Evolutionary conservation across 208 protist species (phyloP).

Genomic region (Entamoeba histolytica): DNA sequence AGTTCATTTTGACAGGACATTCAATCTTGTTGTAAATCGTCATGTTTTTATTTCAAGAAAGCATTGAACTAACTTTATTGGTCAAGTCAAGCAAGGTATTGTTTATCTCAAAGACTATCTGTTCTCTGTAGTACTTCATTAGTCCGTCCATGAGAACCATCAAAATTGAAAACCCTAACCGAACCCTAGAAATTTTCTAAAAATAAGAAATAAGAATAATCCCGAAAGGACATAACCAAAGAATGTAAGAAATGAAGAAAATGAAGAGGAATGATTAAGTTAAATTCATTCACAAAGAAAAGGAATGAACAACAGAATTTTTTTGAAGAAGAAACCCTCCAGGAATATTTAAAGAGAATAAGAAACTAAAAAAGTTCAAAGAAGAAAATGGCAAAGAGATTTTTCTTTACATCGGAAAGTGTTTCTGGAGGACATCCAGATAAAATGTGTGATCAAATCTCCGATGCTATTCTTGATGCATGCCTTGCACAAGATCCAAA

Average conservation of each 20-base stretch:
- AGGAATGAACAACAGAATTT: background rate
- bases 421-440: constrained; percentile 97
- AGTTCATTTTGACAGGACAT: no score
- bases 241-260: background rate
- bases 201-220: background rate
- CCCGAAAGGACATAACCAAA: background rate
- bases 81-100: no score
- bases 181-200: background rate
- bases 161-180: no score
- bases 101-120: no score
- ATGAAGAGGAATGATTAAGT: background rate
- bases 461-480: constrained; percentile 93
- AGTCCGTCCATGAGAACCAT: no score
- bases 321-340: background rate
- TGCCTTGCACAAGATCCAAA: constrained; percentile 79
- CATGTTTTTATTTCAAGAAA: no score
- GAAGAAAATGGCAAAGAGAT: background rate
- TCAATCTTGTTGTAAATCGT: no score
- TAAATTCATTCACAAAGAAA: background rate
- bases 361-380: no score
- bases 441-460: constrained; percentile 97
- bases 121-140: no score
- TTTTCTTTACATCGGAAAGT: constrained; percentile 70
- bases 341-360: no score
- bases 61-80: no score